Percentiles rank a stretch among this genome's conserved stretches.
phyloP scores from a whole-genome alignment of 163 green algal genomes.

The Chloromonas sp. region DNA sequence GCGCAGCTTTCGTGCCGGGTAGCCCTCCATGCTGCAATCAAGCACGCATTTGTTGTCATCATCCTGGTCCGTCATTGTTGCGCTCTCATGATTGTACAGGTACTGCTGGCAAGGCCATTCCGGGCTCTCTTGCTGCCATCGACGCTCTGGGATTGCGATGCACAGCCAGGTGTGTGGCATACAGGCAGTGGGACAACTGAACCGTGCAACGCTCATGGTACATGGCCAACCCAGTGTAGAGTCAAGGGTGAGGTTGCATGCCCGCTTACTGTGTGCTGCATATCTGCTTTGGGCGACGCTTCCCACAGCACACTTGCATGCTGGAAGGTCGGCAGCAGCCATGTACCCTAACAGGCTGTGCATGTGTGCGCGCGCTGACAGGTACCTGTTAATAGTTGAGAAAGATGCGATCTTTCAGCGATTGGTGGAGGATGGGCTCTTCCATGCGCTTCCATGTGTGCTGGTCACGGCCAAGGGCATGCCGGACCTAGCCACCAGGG shows the following conservation, averaged over 20 bases:
- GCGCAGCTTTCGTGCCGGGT: no score
- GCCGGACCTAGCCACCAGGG: conserved; percentile 67
- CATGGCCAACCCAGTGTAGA: background rate
- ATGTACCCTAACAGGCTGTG: background rate
- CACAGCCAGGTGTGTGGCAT: conserved; percentile 9
- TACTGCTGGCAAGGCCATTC: conserved; percentile 27
- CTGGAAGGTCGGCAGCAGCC: background rate
- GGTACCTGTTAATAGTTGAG: conserved; percentile 56
- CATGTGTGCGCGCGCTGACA: background rate
- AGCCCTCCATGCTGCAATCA: no score
- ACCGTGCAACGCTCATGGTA: background rate
- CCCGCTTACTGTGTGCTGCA: background rate
- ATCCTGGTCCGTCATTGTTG: no score
- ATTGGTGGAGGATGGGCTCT: conserved; percentile 36
- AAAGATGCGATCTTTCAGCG: conserved; percentile 64
- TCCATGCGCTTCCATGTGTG: conserved; percentile 40
- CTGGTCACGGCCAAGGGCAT: conserved; percentile 70
- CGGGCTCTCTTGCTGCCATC: conserved; percentile 45
- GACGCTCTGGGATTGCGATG: conserved; percentile 25
- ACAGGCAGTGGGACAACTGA: no score
- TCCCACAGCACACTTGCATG: background rate
- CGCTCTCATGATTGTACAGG: background rate
- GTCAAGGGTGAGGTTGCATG: background rate
- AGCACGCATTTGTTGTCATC: no score
- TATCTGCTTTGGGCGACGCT: no score